These are phyloP conservation scores for Bassia scoparia DNA, from an alignment of 148 eudicot species.

Conservation along the genomic window DNA sequence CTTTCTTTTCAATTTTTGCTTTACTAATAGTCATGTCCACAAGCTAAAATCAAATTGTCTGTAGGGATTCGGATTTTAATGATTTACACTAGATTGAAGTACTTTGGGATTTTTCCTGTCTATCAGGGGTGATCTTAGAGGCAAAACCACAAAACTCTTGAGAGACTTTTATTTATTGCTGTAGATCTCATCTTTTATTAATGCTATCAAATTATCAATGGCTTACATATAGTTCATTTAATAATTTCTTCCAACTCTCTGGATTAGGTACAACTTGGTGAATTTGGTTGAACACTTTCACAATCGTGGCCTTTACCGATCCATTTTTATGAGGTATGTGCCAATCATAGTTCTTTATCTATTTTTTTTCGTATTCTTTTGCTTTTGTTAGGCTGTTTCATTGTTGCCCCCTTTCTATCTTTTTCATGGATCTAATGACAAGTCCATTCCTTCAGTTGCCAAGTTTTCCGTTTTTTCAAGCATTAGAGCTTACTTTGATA, in stretches of 20 bases:
- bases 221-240: constrained; percentile 1
- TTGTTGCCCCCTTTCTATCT: constrained; percentile 71
- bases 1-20: not conserved
- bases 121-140: too few relatives aligned
- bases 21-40: not conserved
- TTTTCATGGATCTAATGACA: constrained; percentile 80
- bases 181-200: not conserved
- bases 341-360: not conserved
- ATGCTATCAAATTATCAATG: constrained; percentile 12
- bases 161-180: not conserved
- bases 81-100: too few relatives aligned
- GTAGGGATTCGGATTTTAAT: too few relatives aligned
- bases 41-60: not conserved
- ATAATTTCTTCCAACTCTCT: constrained; percentile 1
- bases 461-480: constrained; percentile 43
- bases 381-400: constrained; percentile 35
- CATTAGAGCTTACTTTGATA: not conserved
- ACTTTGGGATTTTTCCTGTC: too few relatives aligned
- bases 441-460: constrained; percentile 74
- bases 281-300: constrained; percentile 84
- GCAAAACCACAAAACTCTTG: too few relatives aligned
- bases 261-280: constrained; percentile 67
- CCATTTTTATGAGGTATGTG: constrained; percentile 74
- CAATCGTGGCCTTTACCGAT: constrained; percentile 76
- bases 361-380: not conserved